Conservation (phyloP, 2,329 filamentous ascomycete genomes). For the Microcera coccophila region DNA sequence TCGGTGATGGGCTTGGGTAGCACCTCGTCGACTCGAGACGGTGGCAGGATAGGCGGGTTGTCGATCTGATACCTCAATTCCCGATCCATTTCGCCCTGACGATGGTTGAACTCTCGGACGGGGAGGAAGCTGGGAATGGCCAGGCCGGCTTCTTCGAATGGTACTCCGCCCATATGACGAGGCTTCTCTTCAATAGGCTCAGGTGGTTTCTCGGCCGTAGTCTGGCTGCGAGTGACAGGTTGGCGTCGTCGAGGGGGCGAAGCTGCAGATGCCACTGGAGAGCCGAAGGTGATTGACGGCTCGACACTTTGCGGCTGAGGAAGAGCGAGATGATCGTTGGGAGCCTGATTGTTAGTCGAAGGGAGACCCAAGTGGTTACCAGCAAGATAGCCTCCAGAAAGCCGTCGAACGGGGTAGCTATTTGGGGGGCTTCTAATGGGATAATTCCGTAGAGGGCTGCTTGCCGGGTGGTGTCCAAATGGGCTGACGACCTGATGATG, state of each 20-base stretch:
- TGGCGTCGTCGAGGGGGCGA: background rate
- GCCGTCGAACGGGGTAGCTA: too few relatives aligned
- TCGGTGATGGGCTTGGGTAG: constrained; percentile 24
- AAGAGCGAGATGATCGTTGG: background rate
- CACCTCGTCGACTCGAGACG: constrained; percentile 22
- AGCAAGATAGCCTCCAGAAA: too few relatives aligned
- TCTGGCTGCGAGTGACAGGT: background rate
- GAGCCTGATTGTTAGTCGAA: background rate
- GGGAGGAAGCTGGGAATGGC: constrained; percentile 15
- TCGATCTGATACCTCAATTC: constrained; percentile 21
- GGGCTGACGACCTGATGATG: too few relatives aligned
- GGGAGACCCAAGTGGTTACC: background rate
- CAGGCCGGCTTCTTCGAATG: constrained; percentile 13
- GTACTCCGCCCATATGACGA: background rate
- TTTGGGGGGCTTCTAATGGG: too few relatives aligned
- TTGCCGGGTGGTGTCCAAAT: too few relatives aligned
- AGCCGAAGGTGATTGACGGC: too few relatives aligned
- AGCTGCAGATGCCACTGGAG: background rate
- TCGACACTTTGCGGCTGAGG: background rate
- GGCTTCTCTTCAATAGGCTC: background rate
- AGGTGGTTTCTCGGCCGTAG: background rate
- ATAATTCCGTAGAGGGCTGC: too few relatives aligned
- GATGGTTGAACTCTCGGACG: constrained; percentile 15
- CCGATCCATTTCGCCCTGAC: constrained; percentile 14
- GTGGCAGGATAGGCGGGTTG: constrained; percentile 29